These are phyloP conservation scores for Huntiella bhutanensis DNA, from an alignment of 2,329 filamentous ascomycete species.

Conservation along the genomic window DNA sequence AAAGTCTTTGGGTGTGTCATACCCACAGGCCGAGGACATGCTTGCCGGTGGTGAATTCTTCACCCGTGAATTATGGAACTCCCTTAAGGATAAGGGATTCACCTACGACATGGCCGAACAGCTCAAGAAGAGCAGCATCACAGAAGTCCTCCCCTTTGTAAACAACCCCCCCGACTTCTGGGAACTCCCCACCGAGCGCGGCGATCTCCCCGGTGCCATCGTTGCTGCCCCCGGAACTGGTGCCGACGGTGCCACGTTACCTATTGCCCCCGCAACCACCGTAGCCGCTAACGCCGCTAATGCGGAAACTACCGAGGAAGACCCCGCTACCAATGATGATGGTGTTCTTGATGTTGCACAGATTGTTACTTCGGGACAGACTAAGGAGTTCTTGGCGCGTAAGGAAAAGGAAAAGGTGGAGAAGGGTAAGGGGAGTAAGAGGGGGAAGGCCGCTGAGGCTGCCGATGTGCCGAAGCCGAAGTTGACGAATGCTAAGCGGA, in stretches of 20 bases:
- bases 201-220: slow-evolving; percentile 12
- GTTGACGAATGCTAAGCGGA: slow-evolving; percentile 54
- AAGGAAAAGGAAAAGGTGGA: slow-evolving; percentile 65
- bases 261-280: slow-evolving; percentile 13
- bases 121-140: slow-evolving; percentile 46
- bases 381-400: slow-evolving; percentile 63
- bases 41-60: slow-evolving; percentile 75
- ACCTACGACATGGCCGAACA: slow-evolving; percentile 50
- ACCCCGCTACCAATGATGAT: slow-evolving; percentile 34
- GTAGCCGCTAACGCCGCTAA: slow-evolving; percentile 16
- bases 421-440: slow-evolving; percentile 41
- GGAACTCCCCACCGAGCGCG: slow-evolving; percentile 27
- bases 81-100: slow-evolving; percentile 43
- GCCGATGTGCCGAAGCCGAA: slow-evolving; percentile 37
- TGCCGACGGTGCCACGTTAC: slow-evolving; percentile 16
- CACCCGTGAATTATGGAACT: slow-evolving; percentile 50
- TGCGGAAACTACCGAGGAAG: slow-evolving; percentile 21
- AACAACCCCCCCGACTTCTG: slow-evolving; percentile 25
- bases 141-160: slow-evolving; percentile 44
- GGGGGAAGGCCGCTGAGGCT: slow-evolving; percentile 38
- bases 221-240: slow-evolving; percentile 14
- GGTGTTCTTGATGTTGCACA: slow-evolving; percentile 70
- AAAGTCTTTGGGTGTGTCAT: slow-evolving; percentile 42
- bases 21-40: slow-evolving; percentile 17
- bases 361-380: slow-evolving; percentile 66